These are phyloP conservation scores for Kalaharituber pfeilii DNA, from an alignment of 2,329 filamentous ascomycete genomes.

Conservation along the genomic window DNA sequence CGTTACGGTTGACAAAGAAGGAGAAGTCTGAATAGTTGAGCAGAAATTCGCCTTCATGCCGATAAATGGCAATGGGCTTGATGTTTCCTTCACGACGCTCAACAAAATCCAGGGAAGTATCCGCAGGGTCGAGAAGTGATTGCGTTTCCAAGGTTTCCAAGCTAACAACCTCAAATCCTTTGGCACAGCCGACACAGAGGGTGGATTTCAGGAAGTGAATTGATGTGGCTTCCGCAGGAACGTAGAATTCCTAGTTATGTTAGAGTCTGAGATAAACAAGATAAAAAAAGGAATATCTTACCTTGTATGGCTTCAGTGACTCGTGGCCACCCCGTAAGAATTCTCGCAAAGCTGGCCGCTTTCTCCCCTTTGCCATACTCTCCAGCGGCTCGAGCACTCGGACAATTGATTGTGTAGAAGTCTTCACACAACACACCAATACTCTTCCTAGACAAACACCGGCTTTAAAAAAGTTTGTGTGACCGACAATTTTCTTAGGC, in stretches of 20 bases:
- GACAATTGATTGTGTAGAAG: slow-evolving; percentile 84
- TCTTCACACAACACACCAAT: slow-evolving; percentile 91
- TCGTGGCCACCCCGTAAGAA: slow-evolving; percentile 92
- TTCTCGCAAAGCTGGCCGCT: slow-evolving; percentile 85
- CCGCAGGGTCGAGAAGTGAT: slow-evolving; percentile 87
- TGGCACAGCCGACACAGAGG: slow-evolving; percentile 84
- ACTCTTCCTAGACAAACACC: slow-evolving; percentile 89
- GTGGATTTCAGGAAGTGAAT: slow-evolving; percentile 96
- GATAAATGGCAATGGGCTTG: slow-evolving; percentile 91
- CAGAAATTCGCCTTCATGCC: slow-evolving; percentile 89
- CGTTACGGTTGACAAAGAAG: slow-evolving; percentile 97
- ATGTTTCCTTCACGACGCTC: slow-evolving; percentile 83
- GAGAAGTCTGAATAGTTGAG: slow-evolving; percentile 98
- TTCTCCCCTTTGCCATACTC: slow-evolving; percentile 79
- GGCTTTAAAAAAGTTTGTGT: slow-evolving; percentile 97
- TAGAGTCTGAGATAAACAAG: slow-evolving; percentile 18
- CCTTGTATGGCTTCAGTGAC: slow-evolving; percentile 84
- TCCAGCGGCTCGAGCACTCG: slow-evolving; percentile 99
- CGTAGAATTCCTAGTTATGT: slow-evolving; percentile 67
- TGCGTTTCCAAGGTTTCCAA: slow-evolving; percentile 96
- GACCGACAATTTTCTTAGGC: slow-evolving; percentile 88
- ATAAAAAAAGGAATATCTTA: slow-evolving; percentile 21
- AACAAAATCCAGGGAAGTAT: slow-evolving; percentile 95
- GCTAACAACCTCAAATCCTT: slow-evolving; percentile 92
- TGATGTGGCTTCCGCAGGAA: slow-evolving; percentile 92